Conservation (phyloP, 2,329 filamentous ascomycete species). For the Beauveria rudraprayagi region DNA sequence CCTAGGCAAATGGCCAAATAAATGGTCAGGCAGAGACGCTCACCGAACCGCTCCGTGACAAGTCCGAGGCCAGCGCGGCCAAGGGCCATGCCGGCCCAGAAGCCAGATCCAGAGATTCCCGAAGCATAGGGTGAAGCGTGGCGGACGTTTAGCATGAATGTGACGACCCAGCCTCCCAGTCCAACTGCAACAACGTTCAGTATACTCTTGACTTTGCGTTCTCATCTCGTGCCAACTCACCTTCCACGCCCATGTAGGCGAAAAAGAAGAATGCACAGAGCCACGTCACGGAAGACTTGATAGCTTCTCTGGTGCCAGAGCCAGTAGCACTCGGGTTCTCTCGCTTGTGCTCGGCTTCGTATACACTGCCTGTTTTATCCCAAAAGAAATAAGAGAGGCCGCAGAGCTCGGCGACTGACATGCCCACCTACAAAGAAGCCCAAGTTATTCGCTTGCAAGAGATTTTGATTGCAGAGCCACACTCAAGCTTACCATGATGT, state of each 20-base stretch:
- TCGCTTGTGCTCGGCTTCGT: slow-evolving; percentile 33
- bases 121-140: slow-evolving; percentile 56
- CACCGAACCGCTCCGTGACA: slow-evolving; percentile 59
- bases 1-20: slow-evolving; percentile 55
- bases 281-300: slow-evolving; percentile 52
- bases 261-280: slow-evolving; percentile 61
- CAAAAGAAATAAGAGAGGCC: slow-evolving; percentile 49
- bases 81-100: slow-evolving; percentile 70
- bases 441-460: too few species aligned
- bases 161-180: slow-evolving; percentile 71
- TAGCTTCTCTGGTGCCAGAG: slow-evolving; percentile 28
- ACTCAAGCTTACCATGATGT: slow-evolving; percentile 51
- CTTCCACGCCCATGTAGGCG: slow-evolving; percentile 65
- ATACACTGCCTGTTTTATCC: slow-evolving; percentile 46
- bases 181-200: slow-evolving; percentile 34
- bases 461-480: too few species aligned
- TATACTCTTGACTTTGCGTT: neutral
- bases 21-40: slow-evolving; percentile 48
- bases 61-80: slow-evolving; percentile 62
- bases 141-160: slow-evolving; percentile 68
- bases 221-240: slow-evolving; percentile 15
- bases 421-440: slow-evolving; percentile 26
- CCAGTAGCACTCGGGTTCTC: slow-evolving; percentile 18
- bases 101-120: slow-evolving; percentile 66
- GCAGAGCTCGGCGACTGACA: slow-evolving; percentile 47